Evolutionary conservation across 768 basidiomycete species (phyloP).

Genomic region (Pleurotus giganteus): DNA sequence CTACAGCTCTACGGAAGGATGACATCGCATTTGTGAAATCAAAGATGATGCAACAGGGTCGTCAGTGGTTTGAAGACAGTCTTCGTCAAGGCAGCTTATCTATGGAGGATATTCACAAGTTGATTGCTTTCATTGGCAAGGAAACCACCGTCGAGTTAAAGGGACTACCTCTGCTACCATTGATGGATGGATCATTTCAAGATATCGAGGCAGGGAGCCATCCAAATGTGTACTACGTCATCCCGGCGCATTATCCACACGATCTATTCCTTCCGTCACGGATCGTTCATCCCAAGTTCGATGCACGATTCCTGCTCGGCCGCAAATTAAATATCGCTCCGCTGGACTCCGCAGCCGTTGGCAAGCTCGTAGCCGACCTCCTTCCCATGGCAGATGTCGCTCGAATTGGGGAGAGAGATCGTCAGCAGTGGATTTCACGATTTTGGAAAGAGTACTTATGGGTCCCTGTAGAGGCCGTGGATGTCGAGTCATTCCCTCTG

Average conservation of each 20-base stretch:
- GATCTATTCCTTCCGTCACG: constrained; percentile 21
- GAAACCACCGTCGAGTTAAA: constrained; percentile 16
- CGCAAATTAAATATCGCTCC: background rate
- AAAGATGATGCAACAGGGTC: background rate
- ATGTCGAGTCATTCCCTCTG: constrained; percentile 28
- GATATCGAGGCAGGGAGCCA: constrained; percentile 16
- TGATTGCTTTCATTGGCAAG: constrained; percentile 25
- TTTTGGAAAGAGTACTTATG: constrained; percentile 31
- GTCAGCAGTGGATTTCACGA: constrained; percentile 25
- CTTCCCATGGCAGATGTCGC: constrained; percentile 10
- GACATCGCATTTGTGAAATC: background rate
- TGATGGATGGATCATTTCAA: constrained; percentile 31
- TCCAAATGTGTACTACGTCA: constrained; percentile 20
- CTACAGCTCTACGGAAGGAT: constrained; percentile 12
- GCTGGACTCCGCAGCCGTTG: background rate
- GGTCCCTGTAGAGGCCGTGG: constrained; percentile 9
- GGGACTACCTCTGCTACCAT: constrained; percentile 33
- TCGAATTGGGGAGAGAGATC: constrained; percentile 7
- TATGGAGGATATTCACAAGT: constrained; percentile 19
- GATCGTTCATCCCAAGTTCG: constrained; percentile 28
- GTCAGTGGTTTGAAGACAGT: background rate
- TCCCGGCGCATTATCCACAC: constrained; percentile 20
- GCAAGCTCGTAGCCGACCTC: background rate
- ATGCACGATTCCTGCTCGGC: constrained; percentile 13
- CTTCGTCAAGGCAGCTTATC: constrained; percentile 10